Evolutionary conservation across 2,329 filamentous ascomycete species (phyloP).

Genomic region (Diaporthe citri): DNA sequence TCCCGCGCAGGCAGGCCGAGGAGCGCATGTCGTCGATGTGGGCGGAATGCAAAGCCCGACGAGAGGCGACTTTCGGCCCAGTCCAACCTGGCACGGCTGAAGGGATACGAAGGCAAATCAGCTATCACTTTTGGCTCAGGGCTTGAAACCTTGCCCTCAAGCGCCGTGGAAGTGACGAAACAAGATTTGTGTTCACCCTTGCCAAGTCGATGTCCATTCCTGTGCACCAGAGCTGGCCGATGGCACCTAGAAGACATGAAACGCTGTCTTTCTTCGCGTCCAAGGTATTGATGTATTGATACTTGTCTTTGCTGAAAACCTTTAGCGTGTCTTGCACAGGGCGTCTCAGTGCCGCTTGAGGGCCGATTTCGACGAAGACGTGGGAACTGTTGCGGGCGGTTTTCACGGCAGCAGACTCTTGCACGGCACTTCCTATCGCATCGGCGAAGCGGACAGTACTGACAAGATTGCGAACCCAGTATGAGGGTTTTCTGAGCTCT

Average conservation of each 20-base stretch:
- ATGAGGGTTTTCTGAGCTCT: not conserved
- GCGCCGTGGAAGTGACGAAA: not conserved
- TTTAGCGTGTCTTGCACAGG: conserved; percentile 3
- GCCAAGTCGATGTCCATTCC: not conserved
- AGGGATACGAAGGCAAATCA: not conserved
- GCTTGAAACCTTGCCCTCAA: not conserved
- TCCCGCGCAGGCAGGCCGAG: not conserved
- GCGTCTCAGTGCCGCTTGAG: conserved; percentile 1
- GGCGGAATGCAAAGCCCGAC: not conserved
- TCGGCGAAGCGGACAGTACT: not conserved
- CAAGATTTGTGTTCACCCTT: not conserved
- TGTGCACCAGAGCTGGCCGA: conserved; percentile 3
- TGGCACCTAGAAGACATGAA: not conserved
- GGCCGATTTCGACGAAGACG: conserved; percentile 1
- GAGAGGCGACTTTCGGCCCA: conserved; percentile 2
- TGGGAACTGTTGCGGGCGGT: not conserved
- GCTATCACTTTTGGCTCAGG: not conserved
- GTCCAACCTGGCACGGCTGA: conserved; percentile 5
- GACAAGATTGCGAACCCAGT: conserved; percentile 2
- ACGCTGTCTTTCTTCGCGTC: not conserved
- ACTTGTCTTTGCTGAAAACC: not conserved
- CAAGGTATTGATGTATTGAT: not conserved
- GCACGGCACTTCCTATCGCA: not conserved
- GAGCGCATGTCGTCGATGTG: not conserved
- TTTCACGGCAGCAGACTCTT: not conserved